phyloP scores from a whole-genome alignment of 129 eudicot genomes.

The Flaveria sonorensis region DNA sequence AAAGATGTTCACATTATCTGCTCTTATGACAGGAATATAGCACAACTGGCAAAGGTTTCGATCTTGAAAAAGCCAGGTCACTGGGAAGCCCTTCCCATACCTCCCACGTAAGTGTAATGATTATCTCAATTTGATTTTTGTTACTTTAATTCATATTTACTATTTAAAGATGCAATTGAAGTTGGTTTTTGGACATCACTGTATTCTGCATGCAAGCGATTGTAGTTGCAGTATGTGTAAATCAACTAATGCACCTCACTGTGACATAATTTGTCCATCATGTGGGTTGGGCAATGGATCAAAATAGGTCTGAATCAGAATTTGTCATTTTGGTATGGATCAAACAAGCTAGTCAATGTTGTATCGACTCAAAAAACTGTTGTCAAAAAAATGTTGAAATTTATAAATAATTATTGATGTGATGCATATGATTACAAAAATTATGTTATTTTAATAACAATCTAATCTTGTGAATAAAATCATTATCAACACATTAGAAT shows the following conservation, averaged over 20 bases:
- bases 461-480: neutral
- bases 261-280: neutral
- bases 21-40: constrained; percentile 52
- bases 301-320: neutral
- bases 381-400: neutral
- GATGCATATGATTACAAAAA: neutral
- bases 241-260: neutral
- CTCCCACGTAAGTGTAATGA: constrained; percentile 45
- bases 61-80: constrained; percentile 68
- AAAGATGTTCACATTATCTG: constrained; percentile 20
- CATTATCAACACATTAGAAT: neutral
- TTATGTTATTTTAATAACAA: neutral
- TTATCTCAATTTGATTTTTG: neutral
- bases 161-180: neutral
- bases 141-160: constrained; percentile 10
- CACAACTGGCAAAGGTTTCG: constrained; percentile 63
- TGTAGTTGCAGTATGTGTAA: neutral
- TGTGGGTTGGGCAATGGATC: neutral
- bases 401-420: neutral
- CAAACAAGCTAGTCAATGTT: neutral
- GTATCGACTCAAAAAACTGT: too few relatives aligned
- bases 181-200: neutral
- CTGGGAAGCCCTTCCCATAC: constrained; percentile 64
- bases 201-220: neutral
- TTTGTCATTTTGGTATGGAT: neutral